phyloP scores from a whole-genome alignment of 129 eudicot genomes.

The Flaveria linearis region DNA sequence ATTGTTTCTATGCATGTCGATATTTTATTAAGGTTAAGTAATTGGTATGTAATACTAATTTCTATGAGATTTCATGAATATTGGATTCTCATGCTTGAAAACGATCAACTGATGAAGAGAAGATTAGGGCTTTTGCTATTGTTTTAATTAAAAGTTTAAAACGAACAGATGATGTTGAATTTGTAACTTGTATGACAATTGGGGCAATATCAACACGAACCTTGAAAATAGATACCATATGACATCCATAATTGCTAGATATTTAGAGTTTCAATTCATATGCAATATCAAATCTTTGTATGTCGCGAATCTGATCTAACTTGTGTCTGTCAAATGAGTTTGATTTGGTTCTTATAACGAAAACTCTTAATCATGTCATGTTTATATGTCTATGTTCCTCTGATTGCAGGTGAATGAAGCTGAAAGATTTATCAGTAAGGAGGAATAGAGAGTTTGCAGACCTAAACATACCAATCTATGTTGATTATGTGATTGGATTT shows the following conservation, averaged over 20 bases:
- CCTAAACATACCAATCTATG: slow-evolving; percentile 25
- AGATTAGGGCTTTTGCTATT: background rate
- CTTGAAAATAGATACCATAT: too few relatives aligned
- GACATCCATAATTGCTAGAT: background rate
- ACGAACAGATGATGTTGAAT: background rate
- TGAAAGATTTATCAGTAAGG: slow-evolving; percentile 41
- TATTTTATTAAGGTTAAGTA: background rate
- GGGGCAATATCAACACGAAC: background rate
- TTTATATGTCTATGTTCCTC: slow-evolving; percentile 19
- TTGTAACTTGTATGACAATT: background rate
- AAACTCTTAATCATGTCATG: background rate
- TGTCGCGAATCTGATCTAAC: slow-evolving; percentile 2
- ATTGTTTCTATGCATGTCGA: slow-evolving; percentile 16
- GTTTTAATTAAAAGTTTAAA: background rate
- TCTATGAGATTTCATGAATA: slow-evolving; percentile 1
- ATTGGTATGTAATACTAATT: slow-evolving; percentile 12
- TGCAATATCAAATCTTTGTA: background rate
- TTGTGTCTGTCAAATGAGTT: background rate
- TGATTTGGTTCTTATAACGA: background rate
- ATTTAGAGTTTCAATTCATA: background rate
- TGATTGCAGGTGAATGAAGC: slow-evolving; percentile 59
- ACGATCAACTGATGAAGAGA: background rate
- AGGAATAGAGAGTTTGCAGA: slow-evolving; percentile 36
- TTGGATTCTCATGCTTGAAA: background rate
- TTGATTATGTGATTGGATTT: slow-evolving; percentile 35